Conservation (phyloP, 352 stramenopile genomes). For the Peronosclerospora sorghi region DNA sequence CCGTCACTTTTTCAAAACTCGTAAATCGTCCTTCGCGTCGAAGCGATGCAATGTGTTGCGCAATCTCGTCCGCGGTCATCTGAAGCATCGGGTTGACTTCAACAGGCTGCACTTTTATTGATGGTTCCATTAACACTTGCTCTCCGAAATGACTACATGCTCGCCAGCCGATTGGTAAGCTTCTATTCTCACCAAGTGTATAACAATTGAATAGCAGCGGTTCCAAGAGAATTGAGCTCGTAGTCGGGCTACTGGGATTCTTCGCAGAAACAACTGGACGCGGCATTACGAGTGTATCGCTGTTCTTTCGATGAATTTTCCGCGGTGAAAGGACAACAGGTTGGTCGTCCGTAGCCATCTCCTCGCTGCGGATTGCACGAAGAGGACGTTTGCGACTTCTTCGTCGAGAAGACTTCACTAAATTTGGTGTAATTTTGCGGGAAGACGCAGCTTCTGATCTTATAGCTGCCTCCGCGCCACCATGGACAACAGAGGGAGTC, state of each 20-base stretch:
- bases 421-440: conserved; percentile 3
- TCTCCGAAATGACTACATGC: conserved; percentile 1
- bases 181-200: conserved; percentile 40
- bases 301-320: conserved; percentile 28
- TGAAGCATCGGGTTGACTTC: conserved; percentile 43
- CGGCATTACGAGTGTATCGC: conserved; percentile 18
- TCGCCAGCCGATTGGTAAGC: conserved; percentile 35
- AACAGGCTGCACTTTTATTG: conserved; percentile 3
- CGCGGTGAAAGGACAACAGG: conserved; percentile 22
- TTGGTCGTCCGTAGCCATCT: conserved; percentile 2
- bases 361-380: conserved; percentile 7
- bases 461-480: conserved; percentile 1
- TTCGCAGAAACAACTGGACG: conserved; percentile 22
- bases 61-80: conserved; percentile 50
- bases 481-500: conserved; percentile 9
- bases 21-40: conserved; percentile 46
- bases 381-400: conserved; percentile 15
- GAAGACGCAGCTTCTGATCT: conserved; percentile 9
- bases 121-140: not conserved
- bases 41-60: conserved; percentile 55
- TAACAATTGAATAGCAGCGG: conserved; percentile 22
- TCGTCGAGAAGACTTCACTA: conserved; percentile 17
- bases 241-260: conserved; percentile 14
- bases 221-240: conserved; percentile 27
- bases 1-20: conserved; percentile 49